phyloP scores from a whole-genome alignment of 2,329 filamentous ascomycete species.

The Bipolaris gigantea region DNA sequence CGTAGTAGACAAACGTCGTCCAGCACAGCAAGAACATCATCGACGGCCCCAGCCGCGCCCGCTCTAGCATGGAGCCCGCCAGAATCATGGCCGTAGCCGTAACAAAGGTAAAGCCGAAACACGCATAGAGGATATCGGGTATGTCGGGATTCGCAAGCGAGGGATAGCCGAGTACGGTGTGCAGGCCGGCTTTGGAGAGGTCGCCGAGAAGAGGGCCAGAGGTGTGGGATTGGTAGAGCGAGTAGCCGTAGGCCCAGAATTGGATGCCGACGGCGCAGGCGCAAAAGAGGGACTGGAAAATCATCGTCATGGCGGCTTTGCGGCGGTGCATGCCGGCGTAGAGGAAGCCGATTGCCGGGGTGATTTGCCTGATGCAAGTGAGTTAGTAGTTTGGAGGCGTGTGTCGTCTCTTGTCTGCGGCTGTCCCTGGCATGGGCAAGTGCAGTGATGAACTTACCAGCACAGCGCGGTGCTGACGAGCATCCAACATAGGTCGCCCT shows the following conservation, averaged over 20 bases:
- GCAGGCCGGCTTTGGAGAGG: conserved; percentile 36
- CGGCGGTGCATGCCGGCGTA: conserved; percentile 41
- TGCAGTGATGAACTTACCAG: conserved; percentile 21
- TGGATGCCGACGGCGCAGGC: conserved; percentile 51
- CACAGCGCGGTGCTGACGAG: conserved; percentile 37
- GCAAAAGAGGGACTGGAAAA: conserved; percentile 54
- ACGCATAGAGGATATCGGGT: conserved; percentile 39
- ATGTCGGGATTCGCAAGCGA: conserved; percentile 40
- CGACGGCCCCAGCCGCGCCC: conserved; percentile 32
- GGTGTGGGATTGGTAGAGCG: conserved; percentile 46
- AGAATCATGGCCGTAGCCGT: conserved; percentile 40
- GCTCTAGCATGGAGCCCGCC: conserved; percentile 40
- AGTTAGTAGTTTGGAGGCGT: background rate
- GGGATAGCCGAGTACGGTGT: conserved; percentile 34
- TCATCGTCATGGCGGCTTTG: conserved; percentile 48
- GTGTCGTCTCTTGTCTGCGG: no score
- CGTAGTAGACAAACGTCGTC: conserved; percentile 43
- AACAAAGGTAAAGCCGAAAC: conserved; percentile 42
- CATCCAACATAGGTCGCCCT: conserved; percentile 53
- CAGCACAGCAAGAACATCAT: conserved; percentile 43
- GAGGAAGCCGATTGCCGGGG: conserved; percentile 40
- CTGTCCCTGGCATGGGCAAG: background rate
- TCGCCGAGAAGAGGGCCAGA: conserved; percentile 35
- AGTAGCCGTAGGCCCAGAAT: conserved; percentile 54
- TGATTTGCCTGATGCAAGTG: conserved; percentile 34